Evolutionary conservation across 1,284 basidiomycete genomes (phyloP).

Genomic region (Ceraceosorus bombacis): DNA sequence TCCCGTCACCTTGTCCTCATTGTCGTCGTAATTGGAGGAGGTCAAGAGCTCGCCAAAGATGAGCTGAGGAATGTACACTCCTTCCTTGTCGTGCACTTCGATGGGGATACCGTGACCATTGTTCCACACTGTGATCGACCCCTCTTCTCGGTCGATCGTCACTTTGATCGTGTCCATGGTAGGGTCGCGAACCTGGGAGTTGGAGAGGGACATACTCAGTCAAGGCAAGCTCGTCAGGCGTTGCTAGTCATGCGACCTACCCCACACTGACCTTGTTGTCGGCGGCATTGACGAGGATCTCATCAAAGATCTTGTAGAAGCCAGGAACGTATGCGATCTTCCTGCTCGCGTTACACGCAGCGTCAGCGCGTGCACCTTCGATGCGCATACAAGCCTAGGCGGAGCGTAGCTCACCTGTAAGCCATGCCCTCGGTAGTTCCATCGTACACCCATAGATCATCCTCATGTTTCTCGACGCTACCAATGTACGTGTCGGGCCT

Average conservation of each 20-base stretch:
- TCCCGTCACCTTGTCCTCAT: constrained; percentile 97
- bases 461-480: constrained; percentile 45
- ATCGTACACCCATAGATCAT: constrained; percentile 47
- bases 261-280: constrained; percentile 72
- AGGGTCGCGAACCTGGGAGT: constrained; percentile 35
- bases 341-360: constrained; percentile 31
- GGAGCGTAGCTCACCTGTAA: constrained; percentile 51
- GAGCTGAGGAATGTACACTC: constrained; percentile 92
- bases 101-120: constrained; percentile 95
- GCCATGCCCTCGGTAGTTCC: constrained; percentile 40
- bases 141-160: constrained; percentile 73
- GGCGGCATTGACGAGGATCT: constrained; percentile 97
- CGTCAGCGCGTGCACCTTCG: background rate
- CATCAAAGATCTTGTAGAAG: constrained; percentile 99
- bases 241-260: background rate
- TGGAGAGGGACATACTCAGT: constrained; percentile 62
- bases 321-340: constrained; percentile 91
- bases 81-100: constrained; percentile 82
- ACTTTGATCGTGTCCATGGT: constrained; percentile 46
- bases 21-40: constrained; percentile 96
- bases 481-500: constrained; percentile 97
- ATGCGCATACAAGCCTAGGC: background rate
- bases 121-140: constrained; percentile 86
- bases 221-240: constrained; percentile 1
- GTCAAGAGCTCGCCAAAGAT: constrained; percentile 95